A percentile compares a stretch with the other conserved stretches of the same genome.
phyloP scores from a whole-genome alignment of 208 protist genomes.

The Acanthamoeba healyi region DNA sequence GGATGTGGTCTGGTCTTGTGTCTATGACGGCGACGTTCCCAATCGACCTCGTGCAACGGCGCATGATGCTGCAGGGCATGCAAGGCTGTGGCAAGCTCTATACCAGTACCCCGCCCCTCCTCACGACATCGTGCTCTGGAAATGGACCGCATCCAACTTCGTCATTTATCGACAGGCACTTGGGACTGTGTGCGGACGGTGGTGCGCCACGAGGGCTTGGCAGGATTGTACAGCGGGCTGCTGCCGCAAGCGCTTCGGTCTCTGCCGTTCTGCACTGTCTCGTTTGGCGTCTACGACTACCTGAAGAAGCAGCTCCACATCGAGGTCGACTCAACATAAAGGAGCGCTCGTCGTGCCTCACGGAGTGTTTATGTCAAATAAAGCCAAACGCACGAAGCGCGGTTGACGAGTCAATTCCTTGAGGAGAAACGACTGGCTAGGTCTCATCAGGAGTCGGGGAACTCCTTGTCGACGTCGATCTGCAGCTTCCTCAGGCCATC shows the following conservation, averaged over 20 bases:
- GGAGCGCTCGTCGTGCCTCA: too few species aligned
- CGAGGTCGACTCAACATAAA: neutral
- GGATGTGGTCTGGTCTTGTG: neutral
- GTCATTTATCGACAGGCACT: too few species aligned
- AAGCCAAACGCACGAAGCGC: too few species aligned
- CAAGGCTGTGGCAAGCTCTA: neutral
- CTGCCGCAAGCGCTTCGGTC: neutral
- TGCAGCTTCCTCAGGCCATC: conserved; percentile 59
- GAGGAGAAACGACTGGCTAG: too few species aligned
- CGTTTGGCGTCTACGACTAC: neutral
- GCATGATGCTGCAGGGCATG: conserved; percentile 19
- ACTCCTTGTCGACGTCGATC: conserved; percentile 51
- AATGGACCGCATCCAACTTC: too few species aligned
- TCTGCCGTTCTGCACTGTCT: neutral
- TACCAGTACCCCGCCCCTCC: neutral
- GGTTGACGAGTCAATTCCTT: too few species aligned
- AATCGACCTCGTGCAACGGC: neutral
- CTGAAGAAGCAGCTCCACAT: neutral
- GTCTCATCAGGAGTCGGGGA: conserved; percentile 1
- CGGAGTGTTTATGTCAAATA: too few species aligned
- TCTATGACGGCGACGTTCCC: neutral
- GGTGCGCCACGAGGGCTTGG: neutral
- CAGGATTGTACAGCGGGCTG: neutral
- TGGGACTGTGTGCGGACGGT: neutral
- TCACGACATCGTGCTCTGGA: too few species aligned